Conservation (phyloP, 148 eudicot genomes). For the Linanthus parryae region DNA sequence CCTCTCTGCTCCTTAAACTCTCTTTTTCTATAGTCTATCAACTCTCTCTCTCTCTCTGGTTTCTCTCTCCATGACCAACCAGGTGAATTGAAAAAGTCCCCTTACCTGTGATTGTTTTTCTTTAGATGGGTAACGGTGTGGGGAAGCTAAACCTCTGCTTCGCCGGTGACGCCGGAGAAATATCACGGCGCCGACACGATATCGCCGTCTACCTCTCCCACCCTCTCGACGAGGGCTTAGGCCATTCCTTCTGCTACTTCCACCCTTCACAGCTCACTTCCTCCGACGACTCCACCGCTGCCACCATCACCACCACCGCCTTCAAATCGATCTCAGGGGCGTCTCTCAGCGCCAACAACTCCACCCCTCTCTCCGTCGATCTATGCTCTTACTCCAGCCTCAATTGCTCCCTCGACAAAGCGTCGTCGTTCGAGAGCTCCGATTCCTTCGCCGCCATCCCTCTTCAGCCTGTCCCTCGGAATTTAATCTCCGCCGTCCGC, state of each 20-base stretch:
- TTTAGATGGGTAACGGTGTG: conserved; percentile 77
- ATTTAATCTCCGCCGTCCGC: conserved; percentile 15
- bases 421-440: conserved; percentile 54
- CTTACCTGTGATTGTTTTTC: too few relatives aligned
- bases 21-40: too few relatives aligned
- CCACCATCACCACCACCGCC: conserved; percentile 14
- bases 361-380: conserved; percentile 47
- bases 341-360: conserved; percentile 56
- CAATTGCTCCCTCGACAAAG: conserved; percentile 18
- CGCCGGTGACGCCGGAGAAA: conserved; percentile 47
- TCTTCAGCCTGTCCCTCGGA: conserved; percentile 52
- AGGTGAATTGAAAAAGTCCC: too few relatives aligned
- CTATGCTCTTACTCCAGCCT: conserved; percentile 7
- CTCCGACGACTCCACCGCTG: conserved; percentile 4
- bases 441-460: conserved; percentile 50
- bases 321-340: conserved; percentile 64
- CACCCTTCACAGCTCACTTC: conserved; percentile 7
- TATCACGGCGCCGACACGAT: conserved; percentile 50
- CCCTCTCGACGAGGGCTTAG: conserved; percentile 43
- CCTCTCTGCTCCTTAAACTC: too few relatives aligned
- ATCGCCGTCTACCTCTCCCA: conserved; percentile 30
- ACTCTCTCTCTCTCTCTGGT: too few relatives aligned
- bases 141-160: conserved; percentile 64
- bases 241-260: conserved; percentile 57
- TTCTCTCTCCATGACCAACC: too few relatives aligned